Evolutionary conservation across 179 eudicot species (phyloP), one percentile per base, ranked within the genome.

Genomic region (Actinidia chinensis): DNA sequence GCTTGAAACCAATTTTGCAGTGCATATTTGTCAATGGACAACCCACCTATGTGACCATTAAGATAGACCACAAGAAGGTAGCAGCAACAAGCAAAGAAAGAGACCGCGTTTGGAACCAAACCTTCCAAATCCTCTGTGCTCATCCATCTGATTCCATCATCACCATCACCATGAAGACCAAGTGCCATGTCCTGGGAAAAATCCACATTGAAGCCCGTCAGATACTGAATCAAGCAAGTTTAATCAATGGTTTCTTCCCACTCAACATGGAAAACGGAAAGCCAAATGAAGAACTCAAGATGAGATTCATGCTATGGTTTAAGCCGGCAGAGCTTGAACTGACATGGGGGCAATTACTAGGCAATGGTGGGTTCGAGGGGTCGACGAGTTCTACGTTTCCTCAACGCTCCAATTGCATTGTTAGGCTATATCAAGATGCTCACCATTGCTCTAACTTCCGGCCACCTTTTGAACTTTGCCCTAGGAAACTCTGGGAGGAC

Each of bases 101-200:
- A 8, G 91, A 85, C 67, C 80, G 91, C 3, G 81, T 91, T 55
- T 96, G 99, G 99, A 96, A 96, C 86, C 99, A 92, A 80, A 94
- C 94, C 59, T 92, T 94, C 59, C 92, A 86, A 77, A 86, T 96
- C 76, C 89, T 90, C 7, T 94, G 99, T 78, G 99, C 99, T 52
- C 94, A 96, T 84, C 85, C 92, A 6, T 82, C 86, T 0, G 86
- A 90, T 15, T 80, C 98, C n/a, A 85, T 79, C 23, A 82, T 96
- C 83, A 91, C 90, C 60, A 87, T 96, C 64, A 86, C 94, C 52
- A 79, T 96, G 81, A 92, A 87, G 83, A 89, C 91, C 47, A 94
- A 86, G 74, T 88, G 90, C 54, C 76, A 85, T 4, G 40, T 85
- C 72, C 86, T 96, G 33, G 97, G 99, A 42, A 90, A 80, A 73